Conservation (phyloP, 2,329 filamentous ascomycete species). For the Pestalotiopsis sp. region DNA sequence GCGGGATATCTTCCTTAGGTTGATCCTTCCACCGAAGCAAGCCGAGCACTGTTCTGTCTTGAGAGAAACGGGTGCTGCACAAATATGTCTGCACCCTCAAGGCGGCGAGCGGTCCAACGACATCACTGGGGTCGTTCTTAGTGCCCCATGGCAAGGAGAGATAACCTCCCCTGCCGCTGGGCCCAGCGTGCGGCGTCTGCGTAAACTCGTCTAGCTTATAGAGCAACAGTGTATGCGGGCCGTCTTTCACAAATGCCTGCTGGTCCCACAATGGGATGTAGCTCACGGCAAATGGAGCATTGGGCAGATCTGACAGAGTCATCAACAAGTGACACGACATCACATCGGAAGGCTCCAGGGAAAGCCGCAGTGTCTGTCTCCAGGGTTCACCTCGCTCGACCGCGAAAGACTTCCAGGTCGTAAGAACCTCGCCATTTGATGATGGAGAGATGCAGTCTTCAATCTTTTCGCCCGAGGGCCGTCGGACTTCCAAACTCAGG, state of each 20-base stretch:
- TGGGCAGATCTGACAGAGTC: constrained; percentile 83
- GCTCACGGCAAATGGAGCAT: constrained; percentile 85
- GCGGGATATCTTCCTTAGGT: constrained; percentile 68
- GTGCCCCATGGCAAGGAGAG: constrained; percentile 79
- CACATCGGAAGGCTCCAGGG: constrained; percentile 77
- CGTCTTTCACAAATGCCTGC: constrained; percentile 86
- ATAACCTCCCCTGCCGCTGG: constrained; percentile 79
- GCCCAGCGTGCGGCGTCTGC: constrained; percentile 62
- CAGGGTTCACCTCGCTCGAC: constrained; percentile 78
- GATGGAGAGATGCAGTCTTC: constrained; percentile 86
- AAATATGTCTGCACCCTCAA: constrained; percentile 80
- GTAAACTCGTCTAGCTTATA: constrained; percentile 94
- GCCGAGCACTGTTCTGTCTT: constrained; percentile 82
- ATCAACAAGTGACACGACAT: constrained; percentile 82
- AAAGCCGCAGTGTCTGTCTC: constrained; percentile 84
- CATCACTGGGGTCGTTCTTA: constrained; percentile 67
- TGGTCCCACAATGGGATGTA: constrained; percentile 95
- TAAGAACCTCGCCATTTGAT: constrained; percentile 76
- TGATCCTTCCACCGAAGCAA: constrained; percentile 85
- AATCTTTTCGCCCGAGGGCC: constrained; percentile 74
- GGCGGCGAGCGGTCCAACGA: constrained; percentile 78
- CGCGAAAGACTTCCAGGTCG: constrained; percentile 85
- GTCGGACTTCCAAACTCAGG: constrained; percentile 84
- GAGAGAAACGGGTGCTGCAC: constrained; percentile 92
- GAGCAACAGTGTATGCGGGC: constrained; percentile 75